Evolutionary conservation across 306 rosid species (phyloP).

Genomic region (Vachellia pachyceras): DNA sequence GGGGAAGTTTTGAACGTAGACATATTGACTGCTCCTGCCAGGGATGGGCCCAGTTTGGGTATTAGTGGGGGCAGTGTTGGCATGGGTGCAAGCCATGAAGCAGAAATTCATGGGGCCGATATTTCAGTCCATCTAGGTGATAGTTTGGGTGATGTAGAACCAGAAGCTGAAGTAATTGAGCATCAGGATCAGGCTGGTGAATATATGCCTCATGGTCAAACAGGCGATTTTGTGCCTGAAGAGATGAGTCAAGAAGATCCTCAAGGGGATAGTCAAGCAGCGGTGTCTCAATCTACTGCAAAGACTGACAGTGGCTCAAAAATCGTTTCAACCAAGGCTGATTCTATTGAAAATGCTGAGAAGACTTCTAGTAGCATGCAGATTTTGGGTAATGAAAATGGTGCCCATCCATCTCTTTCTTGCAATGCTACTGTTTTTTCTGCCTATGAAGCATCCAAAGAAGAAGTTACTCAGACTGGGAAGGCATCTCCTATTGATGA

Average conservation of each 20-base stretch:
- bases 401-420: constrained; percentile 76
- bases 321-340: constrained; percentile 77
- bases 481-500: constrained; percentile 69
- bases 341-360: constrained; percentile 92
- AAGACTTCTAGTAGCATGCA: constrained; percentile 72
- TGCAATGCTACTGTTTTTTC: constrained; percentile 82
- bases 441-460: constrained; percentile 67
- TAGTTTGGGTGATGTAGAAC: constrained; percentile 93
- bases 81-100: constrained; percentile 98
- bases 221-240: constrained; percentile 83
- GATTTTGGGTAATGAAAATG: constrained; percentile 55
- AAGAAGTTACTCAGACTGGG: constrained; percentile 73
- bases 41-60: constrained; percentile 93
- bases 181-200: constrained; percentile 88
- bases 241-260: constrained; percentile 77
- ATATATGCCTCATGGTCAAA: constrained; percentile 66
- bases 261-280: constrained; percentile 93
- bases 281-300: constrained; percentile 77
- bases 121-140: constrained; percentile 86
- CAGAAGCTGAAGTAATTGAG: constrained; percentile 82
- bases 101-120: constrained; percentile 96
- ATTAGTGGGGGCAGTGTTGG: constrained; percentile 99
- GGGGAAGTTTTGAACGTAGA: constrained; percentile 94
- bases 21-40: constrained; percentile 71
- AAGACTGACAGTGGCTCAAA: constrained; percentile 96